Percentiles rank a stretch among this genome's conserved stretches.
Evolutionary conservation across 305 asterid genomes (phyloP).

Genomic region (Fraxinus floribunda): DNA sequence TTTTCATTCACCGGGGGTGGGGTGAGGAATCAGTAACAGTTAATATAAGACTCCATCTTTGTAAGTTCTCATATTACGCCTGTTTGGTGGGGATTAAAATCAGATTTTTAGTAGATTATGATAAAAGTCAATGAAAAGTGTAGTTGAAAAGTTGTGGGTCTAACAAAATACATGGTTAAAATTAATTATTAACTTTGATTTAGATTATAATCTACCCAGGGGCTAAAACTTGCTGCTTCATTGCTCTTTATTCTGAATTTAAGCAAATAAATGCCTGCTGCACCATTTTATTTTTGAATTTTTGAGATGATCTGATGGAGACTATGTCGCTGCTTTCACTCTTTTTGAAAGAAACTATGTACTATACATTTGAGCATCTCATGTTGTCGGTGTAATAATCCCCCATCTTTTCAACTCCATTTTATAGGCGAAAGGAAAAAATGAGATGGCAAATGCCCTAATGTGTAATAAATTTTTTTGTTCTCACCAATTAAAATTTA

Average conservation of each 20-base stretch:
- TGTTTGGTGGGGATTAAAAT: too few species aligned
- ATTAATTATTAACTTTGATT: too few species aligned
- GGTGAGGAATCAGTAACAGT: neutral
- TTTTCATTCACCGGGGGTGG: neutral
- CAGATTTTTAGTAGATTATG: too few species aligned
- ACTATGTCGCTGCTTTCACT: neutral
- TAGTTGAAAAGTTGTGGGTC: too few species aligned
- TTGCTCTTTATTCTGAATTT: neutral
- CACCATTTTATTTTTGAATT: neutral
- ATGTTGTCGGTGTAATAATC: neutral
- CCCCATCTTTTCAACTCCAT: neutral
- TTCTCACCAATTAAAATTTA: neutral
- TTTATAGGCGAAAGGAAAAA: neutral
- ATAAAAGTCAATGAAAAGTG: too few species aligned
- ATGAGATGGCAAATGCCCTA: neutral
- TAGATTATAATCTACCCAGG: too few species aligned
- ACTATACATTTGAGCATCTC: neutral
- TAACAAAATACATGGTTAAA: too few species aligned
- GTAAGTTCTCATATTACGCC: neutral
- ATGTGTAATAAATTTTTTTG: neutral
- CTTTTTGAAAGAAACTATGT: neutral
- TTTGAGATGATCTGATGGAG: neutral
- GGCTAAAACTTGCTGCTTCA: neutral
- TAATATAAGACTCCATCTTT: neutral
- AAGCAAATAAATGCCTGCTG: neutral